These are phyloP conservation scores for Hirschioporus abietinus DNA, from an alignment of 768 basidiomycete genomes.

Conservation along the genomic window DNA sequence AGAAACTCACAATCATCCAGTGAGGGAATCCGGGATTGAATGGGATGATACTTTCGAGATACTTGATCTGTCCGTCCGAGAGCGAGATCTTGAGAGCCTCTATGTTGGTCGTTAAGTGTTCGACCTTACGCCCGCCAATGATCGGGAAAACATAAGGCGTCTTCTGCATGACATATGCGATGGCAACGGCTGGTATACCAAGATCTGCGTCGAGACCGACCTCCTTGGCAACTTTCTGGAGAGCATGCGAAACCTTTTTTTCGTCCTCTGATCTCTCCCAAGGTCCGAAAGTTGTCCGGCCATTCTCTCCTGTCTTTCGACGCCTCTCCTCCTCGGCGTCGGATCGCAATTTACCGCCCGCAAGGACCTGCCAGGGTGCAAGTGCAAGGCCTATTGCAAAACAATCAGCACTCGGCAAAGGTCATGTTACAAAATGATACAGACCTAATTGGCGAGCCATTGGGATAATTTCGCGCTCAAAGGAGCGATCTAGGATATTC, in stretches of 20 bases:
- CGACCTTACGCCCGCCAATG: constrained; percentile 19
- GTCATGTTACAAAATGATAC: not conserved
- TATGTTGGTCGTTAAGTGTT: constrained; percentile 25
- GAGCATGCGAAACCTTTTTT: constrained; percentile 25
- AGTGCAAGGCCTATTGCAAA: constrained; percentile 28
- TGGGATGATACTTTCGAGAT: constrained; percentile 35
- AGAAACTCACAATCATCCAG: constrained; percentile 26
- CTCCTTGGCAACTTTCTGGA: constrained; percentile 36
- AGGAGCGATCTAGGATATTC: constrained; percentile 27
- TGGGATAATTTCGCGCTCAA: constrained; percentile 38
- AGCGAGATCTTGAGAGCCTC: constrained; percentile 45
- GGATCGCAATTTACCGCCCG: constrained; percentile 34
- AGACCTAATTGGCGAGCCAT: constrained; percentile 25
- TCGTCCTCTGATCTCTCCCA: constrained; percentile 34
- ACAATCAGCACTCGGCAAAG: not conserved
- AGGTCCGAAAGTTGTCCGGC: constrained; percentile 13
- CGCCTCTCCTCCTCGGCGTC: constrained; percentile 30
- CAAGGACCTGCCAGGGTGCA: constrained; percentile 39
- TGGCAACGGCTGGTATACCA: constrained; percentile 10
- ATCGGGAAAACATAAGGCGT: constrained; percentile 22
- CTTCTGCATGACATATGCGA: constrained; percentile 26
- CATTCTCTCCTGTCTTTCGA: constrained; percentile 16
- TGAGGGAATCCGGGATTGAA: constrained; percentile 45
- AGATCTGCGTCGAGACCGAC: constrained; percentile 21
- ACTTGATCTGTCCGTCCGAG: constrained; percentile 38